Conservation (phyloP, 148 eudicot genomes). For the Drosera capensis region DNA sequence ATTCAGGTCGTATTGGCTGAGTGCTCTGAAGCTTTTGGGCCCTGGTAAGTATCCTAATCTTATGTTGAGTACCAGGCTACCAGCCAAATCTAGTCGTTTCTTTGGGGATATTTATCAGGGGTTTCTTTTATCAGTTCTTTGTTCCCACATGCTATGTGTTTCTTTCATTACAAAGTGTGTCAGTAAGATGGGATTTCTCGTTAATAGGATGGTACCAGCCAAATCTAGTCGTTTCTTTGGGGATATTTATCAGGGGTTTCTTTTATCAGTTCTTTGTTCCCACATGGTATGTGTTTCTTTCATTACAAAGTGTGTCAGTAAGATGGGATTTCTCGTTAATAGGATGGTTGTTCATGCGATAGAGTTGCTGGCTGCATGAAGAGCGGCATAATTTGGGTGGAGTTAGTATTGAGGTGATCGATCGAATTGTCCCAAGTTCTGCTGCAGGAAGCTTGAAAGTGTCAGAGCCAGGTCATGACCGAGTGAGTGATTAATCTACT, state of each 20-base stretch:
- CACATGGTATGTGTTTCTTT: too few species aligned
- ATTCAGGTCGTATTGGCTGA: conserved; percentile 87
- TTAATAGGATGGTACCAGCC: conserved; percentile 20
- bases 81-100: not conserved
- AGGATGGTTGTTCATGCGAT: conserved; percentile 94
- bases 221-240: not conserved
- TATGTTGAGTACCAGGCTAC: not conserved
- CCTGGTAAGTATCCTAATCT: conserved; percentile 50
- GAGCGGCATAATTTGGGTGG: conserved; percentile 66
- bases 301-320: too few species aligned
- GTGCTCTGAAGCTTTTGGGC: conserved; percentile 89
- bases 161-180: too few species aligned
- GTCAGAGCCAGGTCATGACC: too few species aligned
- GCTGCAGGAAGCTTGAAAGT: too few species aligned
- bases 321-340: conserved; percentile 7
- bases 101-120: not conserved
- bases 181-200: not conserved
- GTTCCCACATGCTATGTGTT: too few species aligned
- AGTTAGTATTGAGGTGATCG: conserved; percentile 83
- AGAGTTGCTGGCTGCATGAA: conserved; percentile 84
- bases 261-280: not conserved
- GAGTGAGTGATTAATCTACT: too few species aligned
- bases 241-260: not conserved
- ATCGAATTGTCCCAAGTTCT: conserved; percentile 92
- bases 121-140: not conserved